Evolutionary conservation across 345 rosid genomes (phyloP).

Genomic region (Orychophragmus violaceus): DNA sequence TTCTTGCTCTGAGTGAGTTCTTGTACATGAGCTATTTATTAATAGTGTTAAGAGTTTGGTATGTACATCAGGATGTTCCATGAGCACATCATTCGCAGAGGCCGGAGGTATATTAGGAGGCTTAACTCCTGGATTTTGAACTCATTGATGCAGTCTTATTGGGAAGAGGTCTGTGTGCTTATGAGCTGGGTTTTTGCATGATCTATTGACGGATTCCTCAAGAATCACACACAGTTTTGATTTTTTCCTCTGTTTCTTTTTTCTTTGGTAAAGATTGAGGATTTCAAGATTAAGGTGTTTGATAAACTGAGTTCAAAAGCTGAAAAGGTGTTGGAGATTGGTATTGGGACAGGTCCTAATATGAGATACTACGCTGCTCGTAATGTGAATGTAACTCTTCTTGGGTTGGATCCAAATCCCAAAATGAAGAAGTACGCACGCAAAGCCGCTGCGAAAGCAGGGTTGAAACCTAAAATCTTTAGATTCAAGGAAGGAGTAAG

Average conservation of each 20-base stretch:
- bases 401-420: slow-evolving; percentile 67
- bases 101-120: slow-evolving; percentile 28
- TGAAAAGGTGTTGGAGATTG: slow-evolving; percentile 63
- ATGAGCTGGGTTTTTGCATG: background rate
- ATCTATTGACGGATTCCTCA: background rate
- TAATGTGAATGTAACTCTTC: slow-evolving; percentile 36
- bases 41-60: background rate
- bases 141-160: slow-evolving; percentile 47
- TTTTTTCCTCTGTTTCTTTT: background rate
- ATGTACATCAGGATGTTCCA: slow-evolving; percentile 15
- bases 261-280: slow-evolving; percentile 41
- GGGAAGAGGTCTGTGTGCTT: slow-evolving; percentile 50
- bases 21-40: background rate
- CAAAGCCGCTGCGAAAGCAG: slow-evolving; percentile 53
- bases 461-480: slow-evolving; percentile 45
- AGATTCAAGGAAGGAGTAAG: slow-evolving; percentile 35
- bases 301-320: slow-evolving; percentile 45
- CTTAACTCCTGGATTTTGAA: slow-evolving; percentile 41
- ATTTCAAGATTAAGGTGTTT: slow-evolving; percentile 50
- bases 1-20: slow-evolving; percentile 1
- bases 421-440: slow-evolving; percentile 59
- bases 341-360: slow-evolving; percentile 76
- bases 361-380: slow-evolving; percentile 49
- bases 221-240: background rate
- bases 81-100: slow-evolving; percentile 19